Evolutionary conservation across 1,284 basidiomycete species (phyloP).

Genomic region (Cutaneotrichosporon sp.): DNA sequence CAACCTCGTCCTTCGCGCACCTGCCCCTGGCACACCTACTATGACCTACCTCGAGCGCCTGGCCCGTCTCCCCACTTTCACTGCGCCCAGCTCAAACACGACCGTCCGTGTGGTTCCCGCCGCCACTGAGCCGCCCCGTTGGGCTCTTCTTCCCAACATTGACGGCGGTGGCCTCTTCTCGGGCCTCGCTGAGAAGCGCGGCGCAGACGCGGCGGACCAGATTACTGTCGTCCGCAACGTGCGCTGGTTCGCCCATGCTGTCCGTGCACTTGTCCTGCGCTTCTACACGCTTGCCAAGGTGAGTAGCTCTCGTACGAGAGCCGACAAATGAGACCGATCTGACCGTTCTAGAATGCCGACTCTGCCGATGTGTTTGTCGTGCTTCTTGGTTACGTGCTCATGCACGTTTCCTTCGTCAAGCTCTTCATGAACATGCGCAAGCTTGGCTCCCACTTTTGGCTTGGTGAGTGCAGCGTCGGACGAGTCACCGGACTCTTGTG

Average conservation of each 20-base stretch:
- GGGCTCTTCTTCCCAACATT: constrained; percentile 46
- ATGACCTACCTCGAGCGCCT: constrained; percentile 59
- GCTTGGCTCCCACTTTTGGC: constrained; percentile 85
- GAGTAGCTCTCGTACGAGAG: constrained; percentile 31
- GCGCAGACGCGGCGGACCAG: constrained; percentile 53
- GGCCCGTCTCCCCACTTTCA: constrained; percentile 53
- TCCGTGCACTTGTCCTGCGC: constrained; percentile 71
- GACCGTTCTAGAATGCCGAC: constrained; percentile 70
- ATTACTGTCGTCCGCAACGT: constrained; percentile 69
- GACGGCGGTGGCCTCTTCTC: constrained; percentile 44
- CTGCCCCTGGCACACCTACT: constrained; percentile 58
- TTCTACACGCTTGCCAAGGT: constrained; percentile 86
- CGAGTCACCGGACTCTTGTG: not conserved
- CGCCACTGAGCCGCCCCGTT: constrained; percentile 24
- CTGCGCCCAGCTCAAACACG: constrained; percentile 32
- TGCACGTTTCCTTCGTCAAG: constrained; percentile 93
- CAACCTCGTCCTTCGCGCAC: constrained; percentile 43
- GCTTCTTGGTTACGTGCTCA: constrained; percentile 89
- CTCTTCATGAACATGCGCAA: constrained; percentile 81
- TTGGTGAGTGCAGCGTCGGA: constrained; percentile 55
- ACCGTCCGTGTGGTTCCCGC: constrained; percentile 39
- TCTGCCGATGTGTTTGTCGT: constrained; percentile 94
- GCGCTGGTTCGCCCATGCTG: constrained; percentile 83
- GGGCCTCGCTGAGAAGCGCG: constrained; percentile 31
- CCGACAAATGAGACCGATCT: not conserved